phyloP scores from a whole-genome alignment of 2,329 filamentous ascomycete species.

The Calonectria honghensis region DNA sequence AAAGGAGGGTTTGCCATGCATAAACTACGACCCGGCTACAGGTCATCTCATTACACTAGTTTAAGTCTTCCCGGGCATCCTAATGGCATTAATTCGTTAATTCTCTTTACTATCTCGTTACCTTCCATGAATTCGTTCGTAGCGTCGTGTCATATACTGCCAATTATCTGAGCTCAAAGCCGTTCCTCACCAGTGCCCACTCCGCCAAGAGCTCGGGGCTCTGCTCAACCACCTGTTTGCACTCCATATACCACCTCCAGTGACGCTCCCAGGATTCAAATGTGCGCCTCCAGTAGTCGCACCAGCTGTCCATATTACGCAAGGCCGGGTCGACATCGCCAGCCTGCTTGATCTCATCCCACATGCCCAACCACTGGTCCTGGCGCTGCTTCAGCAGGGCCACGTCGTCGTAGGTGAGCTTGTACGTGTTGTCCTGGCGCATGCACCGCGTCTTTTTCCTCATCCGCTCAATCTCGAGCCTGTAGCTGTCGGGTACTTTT shows the following conservation, averaged over 20 bases:
- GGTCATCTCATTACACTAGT: conserved; percentile 38
- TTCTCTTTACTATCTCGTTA: neutral
- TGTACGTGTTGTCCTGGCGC: neutral
- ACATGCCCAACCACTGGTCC: conserved; percentile 16
- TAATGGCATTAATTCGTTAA: neutral
- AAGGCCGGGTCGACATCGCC: neutral
- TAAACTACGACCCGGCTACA: conserved; percentile 21
- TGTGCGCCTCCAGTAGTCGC: neutral
- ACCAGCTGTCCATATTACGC: neutral
- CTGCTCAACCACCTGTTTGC: conserved; percentile 30
- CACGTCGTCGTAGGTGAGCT: neutral
- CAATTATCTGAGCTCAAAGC: neutral
- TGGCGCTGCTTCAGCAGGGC: conserved; percentile 19
- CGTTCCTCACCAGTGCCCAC: conserved; percentile 39
- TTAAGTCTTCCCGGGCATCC: neutral
- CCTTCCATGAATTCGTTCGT: neutral
- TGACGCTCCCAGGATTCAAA: conserved; percentile 26
- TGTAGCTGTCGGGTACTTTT: neutral
- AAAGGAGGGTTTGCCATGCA: conserved; percentile 30
- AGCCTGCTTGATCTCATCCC: conserved; percentile 15
- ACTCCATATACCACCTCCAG: conserved; percentile 38
- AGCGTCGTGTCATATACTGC: neutral
- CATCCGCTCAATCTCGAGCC: conserved; percentile 11
- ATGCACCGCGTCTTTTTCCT: neutral
- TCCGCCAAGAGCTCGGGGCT: conserved; percentile 35